Conservation (phyloP, 2,329 filamentous ascomycete species). For the Emericellopsis atlantica region DNA sequence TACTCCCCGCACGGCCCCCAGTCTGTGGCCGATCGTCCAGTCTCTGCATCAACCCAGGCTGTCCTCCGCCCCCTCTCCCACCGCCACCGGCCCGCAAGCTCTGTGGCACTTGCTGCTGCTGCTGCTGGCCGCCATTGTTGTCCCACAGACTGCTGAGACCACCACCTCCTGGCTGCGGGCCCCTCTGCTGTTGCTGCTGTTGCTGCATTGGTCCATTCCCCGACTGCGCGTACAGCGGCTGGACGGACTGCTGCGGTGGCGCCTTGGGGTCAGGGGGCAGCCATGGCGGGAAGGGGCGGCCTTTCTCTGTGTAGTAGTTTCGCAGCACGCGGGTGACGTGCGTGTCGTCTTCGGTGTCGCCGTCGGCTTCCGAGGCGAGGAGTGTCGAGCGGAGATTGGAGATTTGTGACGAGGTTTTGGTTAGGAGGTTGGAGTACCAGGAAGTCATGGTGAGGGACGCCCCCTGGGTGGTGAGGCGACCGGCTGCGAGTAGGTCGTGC, state of each 20-base stretch:
- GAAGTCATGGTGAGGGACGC: constrained; percentile 46
- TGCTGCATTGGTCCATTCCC: constrained; percentile 21
- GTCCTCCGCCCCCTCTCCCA: constrained; percentile 16
- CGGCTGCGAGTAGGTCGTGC: too few relatives aligned
- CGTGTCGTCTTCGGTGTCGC: constrained; percentile 77
- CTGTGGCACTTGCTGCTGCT: constrained; percentile 21
- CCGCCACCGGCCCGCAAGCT: constrained; percentile 32
- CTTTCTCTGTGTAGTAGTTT: constrained; percentile 85
- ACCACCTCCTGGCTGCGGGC: constrained; percentile 8
- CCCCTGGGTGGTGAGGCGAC: too few relatives aligned
- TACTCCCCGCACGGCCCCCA: constrained; percentile 31
- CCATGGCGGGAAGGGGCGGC: constrained; percentile 70
- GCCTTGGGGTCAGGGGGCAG: constrained; percentile 78
- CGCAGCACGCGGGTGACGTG: constrained; percentile 90
- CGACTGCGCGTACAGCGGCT: constrained; percentile 43
- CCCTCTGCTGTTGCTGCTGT: constrained; percentile 15
- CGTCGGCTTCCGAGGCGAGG: constrained; percentile 51
- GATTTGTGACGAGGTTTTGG: constrained; percentile 52
- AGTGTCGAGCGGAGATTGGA: constrained; percentile 57
- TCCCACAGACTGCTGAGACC: constrained; percentile 48
- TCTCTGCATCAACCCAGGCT: constrained; percentile 4
- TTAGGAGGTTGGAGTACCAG: constrained; percentile 67
- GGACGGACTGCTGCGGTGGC: constrained; percentile 24
- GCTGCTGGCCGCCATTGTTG: constrained; percentile 21
- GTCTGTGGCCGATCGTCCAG: constrained; percentile 12